Evolutionary conservation across 805 yeast species (phyloP), one percentile per base, ranked within the genome.

Genomic region (Hanseniaspora clermontiae): DNA sequence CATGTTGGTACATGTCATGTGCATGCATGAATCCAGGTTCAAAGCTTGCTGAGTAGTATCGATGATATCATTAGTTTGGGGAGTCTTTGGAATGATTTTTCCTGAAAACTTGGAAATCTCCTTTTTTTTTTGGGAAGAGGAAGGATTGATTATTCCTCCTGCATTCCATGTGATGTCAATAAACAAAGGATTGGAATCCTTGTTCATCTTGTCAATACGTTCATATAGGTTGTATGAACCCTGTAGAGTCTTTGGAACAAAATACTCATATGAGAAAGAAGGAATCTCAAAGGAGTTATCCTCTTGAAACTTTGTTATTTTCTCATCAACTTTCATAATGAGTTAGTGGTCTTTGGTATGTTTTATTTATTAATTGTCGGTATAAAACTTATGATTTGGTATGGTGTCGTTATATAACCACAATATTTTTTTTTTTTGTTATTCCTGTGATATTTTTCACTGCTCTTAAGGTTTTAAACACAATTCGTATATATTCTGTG

Each of bases 121-220:
- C 19, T 38, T 42, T 24, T 43, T 43, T 5, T 37, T 37, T 24
- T 38, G 32, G 19, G 55, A 47, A 15, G 46, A 39, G 8, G 49
- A 45, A 2, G 52, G 48, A 8, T 43, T 31, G 11, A 46, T 51
- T 49, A 95, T 77, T 6, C 97, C 97, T 43, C 98, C 98, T 3
- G 98, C 98, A 65, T 91, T 91, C 98, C 98, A 93, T 0, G 98
- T 93, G 60, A 93, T 86, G 67, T 93, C 98, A 58, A 93, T 82
- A 69, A 93, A 93, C 61, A 86, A 81, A 1, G 98, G 98, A 60
- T 82, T 83, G 2, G 72, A 63, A 63, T 88, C 75, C 61, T 86
- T 87, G 69, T 87, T 88, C 98, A 93, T 93, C 68, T 96, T 80
- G 66, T 93, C 97, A 90, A 93, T 91, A 67, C 98, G 78, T 69